phyloP scores from a whole-genome alignment of 1,139 yeast species.

The Sugiyamaella paludigena region DNA sequence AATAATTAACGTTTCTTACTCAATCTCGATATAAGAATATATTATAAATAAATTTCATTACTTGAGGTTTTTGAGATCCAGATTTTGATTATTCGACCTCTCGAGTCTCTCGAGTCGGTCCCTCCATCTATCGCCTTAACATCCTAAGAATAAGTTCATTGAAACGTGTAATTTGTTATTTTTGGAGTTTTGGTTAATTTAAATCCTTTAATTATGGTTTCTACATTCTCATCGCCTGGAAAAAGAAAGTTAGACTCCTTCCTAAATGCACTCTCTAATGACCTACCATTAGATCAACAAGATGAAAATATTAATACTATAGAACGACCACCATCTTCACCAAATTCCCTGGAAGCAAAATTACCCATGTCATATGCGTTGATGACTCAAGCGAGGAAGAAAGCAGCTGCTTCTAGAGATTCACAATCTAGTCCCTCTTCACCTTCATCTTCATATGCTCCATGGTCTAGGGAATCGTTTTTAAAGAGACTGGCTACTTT shows the following conservation, averaged over 20 bases:
- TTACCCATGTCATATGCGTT: conserved; percentile 8
- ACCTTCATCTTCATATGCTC: conserved; percentile 18
- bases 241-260: conserved; percentile 2
- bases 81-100: no score
- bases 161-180: no score
- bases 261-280: conserved; percentile 4
- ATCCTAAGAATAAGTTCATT: no score
- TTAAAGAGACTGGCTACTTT: conserved; percentile 22
- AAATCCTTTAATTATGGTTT: no score
- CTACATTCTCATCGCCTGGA: neutral
- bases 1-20: no score
- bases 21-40: no score
- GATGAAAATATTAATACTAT: neutral
- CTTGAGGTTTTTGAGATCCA: no score
- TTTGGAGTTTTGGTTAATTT: no score
- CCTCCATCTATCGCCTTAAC: no score
- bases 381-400: conserved; percentile 1
- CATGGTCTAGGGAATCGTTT: conserved; percentile 27
- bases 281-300: neutral
- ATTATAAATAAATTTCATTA: no score
- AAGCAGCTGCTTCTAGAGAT: neutral
- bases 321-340: conserved; percentile 1
- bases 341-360: conserved; percentile 4
- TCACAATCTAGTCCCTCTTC: neutral
- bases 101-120: no score